These are phyloP conservation scores for Zygotorulaspora florentina DNA, from an alignment of 805 yeast genomes.

Conservation along the genomic window DNA sequence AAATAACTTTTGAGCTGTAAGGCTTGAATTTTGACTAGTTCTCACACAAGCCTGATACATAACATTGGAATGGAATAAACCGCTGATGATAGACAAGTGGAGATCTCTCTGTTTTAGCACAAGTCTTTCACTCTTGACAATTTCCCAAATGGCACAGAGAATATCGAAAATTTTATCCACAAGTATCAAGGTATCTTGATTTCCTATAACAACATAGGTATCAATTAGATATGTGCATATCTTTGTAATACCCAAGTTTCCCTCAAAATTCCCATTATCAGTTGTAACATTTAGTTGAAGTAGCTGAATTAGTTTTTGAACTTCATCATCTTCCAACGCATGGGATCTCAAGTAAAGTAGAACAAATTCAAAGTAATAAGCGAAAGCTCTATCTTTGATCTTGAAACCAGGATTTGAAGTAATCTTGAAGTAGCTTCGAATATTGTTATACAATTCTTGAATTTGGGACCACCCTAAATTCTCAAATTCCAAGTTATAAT, in stretches of 20 bases:
- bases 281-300: constrained; percentile 17
- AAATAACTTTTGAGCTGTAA: constrained; percentile 8
- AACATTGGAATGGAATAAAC: constrained; percentile 42
- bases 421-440: constrained; percentile 5
- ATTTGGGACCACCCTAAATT: constrained; percentile 15
- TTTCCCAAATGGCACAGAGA: constrained; percentile 51
- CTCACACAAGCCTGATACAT: constrained; percentile 36
- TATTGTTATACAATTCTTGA: constrained; percentile 11
- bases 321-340: constrained; percentile 18
- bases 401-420: constrained; percentile 21
- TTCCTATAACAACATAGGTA: constrained; percentile 8
- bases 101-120: constrained; percentile 60
- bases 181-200: constrained; percentile 6
- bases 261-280: constrained; percentile 28
- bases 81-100: constrained; percentile 54
- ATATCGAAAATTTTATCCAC: constrained; percentile 33
- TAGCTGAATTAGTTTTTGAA: constrained; percentile 15
- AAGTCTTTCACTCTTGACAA: constrained; percentile 53
- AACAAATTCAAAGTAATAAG: constrained; percentile 27
- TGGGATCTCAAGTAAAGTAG: constrained; percentile 17
- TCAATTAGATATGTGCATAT: constrained; percentile 19
- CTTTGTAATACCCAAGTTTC: constrained; percentile 21
- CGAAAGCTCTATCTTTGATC: constrained; percentile 30
- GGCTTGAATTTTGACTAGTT: constrained; percentile 20
- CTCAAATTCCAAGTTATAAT: constrained; percentile 5